Evolutionary conservation across 345 rosid species (phyloP), one percentile per base, ranked within the genome.

Genomic region (Carallia brachiata): DNA sequence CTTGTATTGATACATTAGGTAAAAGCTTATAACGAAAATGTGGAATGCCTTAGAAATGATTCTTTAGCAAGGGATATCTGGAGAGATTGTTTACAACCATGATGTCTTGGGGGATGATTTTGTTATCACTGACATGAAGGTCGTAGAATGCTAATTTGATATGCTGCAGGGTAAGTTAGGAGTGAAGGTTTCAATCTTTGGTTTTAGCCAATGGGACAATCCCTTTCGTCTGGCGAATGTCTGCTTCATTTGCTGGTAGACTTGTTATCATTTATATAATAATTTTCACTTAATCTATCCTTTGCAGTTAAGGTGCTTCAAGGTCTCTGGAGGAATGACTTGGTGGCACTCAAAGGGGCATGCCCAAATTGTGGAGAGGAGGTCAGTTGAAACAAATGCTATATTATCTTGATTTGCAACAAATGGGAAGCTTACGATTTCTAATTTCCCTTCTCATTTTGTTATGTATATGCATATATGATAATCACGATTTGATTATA

Each of bases 351-450:
- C 62, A 92, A 75, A 80, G 97, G 99, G 66, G 85, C 92, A 73
- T 95, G 99, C 73, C 99, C 97, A 4, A 90, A 92, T 77, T 95
- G 99, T 18, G 93, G 97, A 48, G 99, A 95, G 74, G 99, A 95
- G 99, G 99, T 91, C n/a, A 73, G 78, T 79, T 36, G 61, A 68
- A 39, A 30, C 52, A 65, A 54, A 6, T 52, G 13, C 34, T 40
- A 28, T 10, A 23, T 16, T 50, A 3, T 61, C 13, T 48, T 59
- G 6, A 44, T 62, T 28, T 53, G 62, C 23, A 31, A 16, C 61
- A 62, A 23, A 27, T 36, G 19, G 18, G 55, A 77, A 64, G 62
- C 59, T 66, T 17, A 12, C 27, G 52, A 47, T 6, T 62, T 63
- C 63, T 60, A 23, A 23, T 59, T 65, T 32, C 57, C 36, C 57